phyloP scores from a whole-genome alignment of 495 filamentous ascomycete genomes.

The Mycothermus thermophilus region DNA sequence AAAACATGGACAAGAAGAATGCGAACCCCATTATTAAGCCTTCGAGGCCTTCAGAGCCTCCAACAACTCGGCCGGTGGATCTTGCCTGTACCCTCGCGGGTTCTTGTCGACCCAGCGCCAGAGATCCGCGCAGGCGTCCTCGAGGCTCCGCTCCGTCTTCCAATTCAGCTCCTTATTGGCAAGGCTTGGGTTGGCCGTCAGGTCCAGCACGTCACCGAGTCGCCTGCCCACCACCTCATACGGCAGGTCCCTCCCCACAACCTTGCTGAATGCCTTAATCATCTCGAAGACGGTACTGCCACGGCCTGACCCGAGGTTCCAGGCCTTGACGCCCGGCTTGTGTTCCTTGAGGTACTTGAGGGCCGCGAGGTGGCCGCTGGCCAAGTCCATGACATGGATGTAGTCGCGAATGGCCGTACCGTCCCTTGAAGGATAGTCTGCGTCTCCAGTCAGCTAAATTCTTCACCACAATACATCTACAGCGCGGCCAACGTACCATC shows the following conservation, averaged over 20 bases:
- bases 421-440: conserved; percentile 82
- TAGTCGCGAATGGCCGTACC: conserved; percentile 63
- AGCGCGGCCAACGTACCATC: conserved; percentile 60
- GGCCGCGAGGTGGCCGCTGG: conserved; percentile 77
- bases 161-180: conserved; percentile 82
- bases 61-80: conserved; percentile 72
- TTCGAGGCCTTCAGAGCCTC: conserved; percentile 45
- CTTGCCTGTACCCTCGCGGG: conserved; percentile 83
- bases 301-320: conserved; percentile 94
- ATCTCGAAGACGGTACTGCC: conserved; percentile 96
- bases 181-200: conserved; percentile 79
- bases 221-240: conserved; percentile 78
- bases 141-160: conserved; percentile 81
- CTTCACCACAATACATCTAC: too few species aligned
- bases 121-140: conserved; percentile 84
- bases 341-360: conserved; percentile 82
- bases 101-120: conserved; percentile 96
- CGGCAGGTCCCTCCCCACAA: conserved; percentile 69
- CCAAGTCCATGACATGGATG: conserved; percentile 80
- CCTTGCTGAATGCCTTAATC: conserved; percentile 81
- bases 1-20: not conserved
- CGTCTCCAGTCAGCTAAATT: not conserved
- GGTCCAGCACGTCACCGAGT: conserved; percentile 81
- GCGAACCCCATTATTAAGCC: conserved; percentile 9
- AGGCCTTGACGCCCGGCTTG: conserved; percentile 85